These are phyloP conservation scores for Fusarium azukiicola DNA, from an alignment of 2,329 filamentous ascomycete species.

Conservation along the genomic window DNA sequence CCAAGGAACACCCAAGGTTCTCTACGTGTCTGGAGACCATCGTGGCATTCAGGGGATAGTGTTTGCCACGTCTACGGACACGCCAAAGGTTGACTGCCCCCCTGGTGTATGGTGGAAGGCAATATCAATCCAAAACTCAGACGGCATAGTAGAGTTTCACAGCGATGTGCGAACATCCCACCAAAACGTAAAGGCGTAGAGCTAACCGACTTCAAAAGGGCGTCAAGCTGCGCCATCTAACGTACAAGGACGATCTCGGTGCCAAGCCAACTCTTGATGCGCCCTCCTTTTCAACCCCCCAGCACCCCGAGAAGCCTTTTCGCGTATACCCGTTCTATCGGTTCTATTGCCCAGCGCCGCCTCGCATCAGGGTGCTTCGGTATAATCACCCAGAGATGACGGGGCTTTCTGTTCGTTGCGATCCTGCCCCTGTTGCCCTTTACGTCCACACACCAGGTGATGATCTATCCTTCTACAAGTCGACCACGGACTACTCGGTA, in stretches of 20 bases:
- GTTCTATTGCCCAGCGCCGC: background rate
- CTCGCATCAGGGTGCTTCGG: background rate
- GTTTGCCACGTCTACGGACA: too few relatives aligned
- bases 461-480: background rate
- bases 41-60: background rate
- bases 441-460: background rate
- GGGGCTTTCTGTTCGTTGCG: background rate
- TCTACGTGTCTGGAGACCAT: slow-evolving; percentile 1
- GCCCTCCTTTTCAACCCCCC: background rate
- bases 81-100: background rate
- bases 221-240: background rate
- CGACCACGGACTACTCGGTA: background rate
- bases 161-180: background rate
- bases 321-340: background rate
- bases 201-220: background rate
- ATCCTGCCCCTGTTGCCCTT: background rate
- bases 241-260: background rate
- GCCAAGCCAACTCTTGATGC: background rate
- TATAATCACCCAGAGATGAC: background rate
- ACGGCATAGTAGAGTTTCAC: background rate
- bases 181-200: background rate
- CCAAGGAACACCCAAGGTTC: background rate
- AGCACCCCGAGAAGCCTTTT: background rate
- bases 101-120: slow-evolving; percentile 2
- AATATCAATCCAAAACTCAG: background rate